Conservation (phyloP, 768 basidiomycete genomes). For the Cyclocybe cylindracea region DNA sequence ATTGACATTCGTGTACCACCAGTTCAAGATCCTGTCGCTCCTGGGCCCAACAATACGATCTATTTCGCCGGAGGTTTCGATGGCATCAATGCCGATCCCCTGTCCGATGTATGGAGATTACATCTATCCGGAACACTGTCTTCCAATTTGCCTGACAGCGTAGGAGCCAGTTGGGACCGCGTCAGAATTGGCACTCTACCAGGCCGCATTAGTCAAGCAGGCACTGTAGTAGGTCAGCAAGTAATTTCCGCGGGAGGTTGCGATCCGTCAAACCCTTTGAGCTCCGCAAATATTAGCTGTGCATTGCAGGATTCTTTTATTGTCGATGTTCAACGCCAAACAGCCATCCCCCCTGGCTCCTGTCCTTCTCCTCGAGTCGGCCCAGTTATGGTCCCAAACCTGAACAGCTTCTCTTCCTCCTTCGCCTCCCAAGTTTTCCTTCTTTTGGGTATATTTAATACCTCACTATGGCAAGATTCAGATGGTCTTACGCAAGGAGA, state of each 20-base stretch:
- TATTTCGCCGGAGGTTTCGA: constrained; percentile 74
- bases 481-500: constrained; percentile 65
- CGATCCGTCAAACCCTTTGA: constrained; percentile 26
- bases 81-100: constrained; percentile 39
- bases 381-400: constrained; percentile 61
- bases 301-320: constrained; percentile 62
- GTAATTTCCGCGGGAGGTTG: constrained; percentile 68
- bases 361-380: constrained; percentile 72
- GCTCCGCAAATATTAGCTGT: constrained; percentile 47
- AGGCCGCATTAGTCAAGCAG: constrained; percentile 50
- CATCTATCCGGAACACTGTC: constrained; percentile 71
- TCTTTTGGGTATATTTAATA: constrained; percentile 67
- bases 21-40: constrained; percentile 42
- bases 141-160: constrained; percentile 56
- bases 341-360: constrained; percentile 38
- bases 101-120: constrained; percentile 74
- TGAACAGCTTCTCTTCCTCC: constrained; percentile 52
- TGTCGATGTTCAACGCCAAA: constrained; percentile 40
- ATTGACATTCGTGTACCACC: constrained; percentile 56
- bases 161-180: constrained; percentile 62
- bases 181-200: constrained; percentile 41
- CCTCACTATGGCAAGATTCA: constrained; percentile 66
- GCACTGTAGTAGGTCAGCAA: constrained; percentile 54
- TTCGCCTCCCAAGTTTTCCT: constrained; percentile 70
- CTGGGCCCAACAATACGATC: constrained; percentile 70